Conservation (phyloP, 2,329 filamentous ascomycete species). For the Penicillium sp. region DNA sequence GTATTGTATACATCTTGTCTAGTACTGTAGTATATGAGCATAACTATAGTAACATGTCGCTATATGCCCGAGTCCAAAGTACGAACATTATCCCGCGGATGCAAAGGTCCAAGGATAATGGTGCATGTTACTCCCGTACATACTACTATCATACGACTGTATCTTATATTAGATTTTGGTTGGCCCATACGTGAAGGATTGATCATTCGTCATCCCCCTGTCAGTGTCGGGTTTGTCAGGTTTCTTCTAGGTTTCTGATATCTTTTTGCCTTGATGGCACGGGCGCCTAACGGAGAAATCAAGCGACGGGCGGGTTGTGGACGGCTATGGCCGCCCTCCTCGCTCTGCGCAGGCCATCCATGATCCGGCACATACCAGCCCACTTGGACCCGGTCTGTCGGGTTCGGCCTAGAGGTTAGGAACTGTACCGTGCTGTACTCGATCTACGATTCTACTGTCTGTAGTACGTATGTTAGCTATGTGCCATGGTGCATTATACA, state of each 20-base stretch:
- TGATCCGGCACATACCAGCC: constrained; percentile 3
- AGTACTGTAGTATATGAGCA: background rate
- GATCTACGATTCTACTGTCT: background rate
- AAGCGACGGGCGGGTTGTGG: background rate
- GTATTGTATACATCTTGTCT: background rate
- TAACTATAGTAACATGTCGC: too few relatives aligned
- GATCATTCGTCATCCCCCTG: background rate
- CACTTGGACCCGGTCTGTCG: constrained; percentile 3
- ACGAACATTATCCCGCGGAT: background rate
- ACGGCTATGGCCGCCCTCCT: background rate
- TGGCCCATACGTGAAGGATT: background rate
- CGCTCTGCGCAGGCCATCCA: background rate
- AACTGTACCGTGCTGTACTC: background rate
- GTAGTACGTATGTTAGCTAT: too few relatives aligned
- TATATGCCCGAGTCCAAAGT: background rate
- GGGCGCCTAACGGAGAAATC: background rate
- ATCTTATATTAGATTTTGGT: background rate
- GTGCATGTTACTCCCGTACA: background rate
- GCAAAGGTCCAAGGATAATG: background rate
- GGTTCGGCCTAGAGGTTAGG: background rate
- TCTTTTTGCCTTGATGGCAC: background rate
- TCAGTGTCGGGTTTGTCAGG: background rate
- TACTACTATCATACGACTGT: background rate
- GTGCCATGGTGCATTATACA: background rate
- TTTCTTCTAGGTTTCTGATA: background rate